Percentiles rank a stretch among this genome's conserved stretches.
Evolutionary conservation across 2,329 filamentous ascomycete genomes (phyloP).

Genomic region (Leptographium galeiforme): DNA sequence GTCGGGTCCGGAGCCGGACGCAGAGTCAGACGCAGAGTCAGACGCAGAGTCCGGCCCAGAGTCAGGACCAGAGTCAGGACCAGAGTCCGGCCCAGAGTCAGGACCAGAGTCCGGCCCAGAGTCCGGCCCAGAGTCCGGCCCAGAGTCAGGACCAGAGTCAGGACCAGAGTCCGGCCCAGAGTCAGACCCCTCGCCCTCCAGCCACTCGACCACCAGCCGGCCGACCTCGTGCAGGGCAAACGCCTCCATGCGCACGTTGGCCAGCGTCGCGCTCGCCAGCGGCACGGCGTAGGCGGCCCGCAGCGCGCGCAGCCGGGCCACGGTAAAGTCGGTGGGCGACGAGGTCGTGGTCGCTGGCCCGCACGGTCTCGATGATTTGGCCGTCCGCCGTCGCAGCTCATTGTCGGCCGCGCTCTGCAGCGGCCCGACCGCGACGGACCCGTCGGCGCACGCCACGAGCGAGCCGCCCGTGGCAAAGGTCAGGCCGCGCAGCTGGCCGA

Average conservation of each 20-base stretch:
- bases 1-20: no score
- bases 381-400: neutral
- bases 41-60: no score
- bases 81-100: no score
- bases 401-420: conserved; percentile 3
- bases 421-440: conserved; percentile 9
- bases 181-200: neutral
- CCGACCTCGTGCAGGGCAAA: conserved; percentile 9
- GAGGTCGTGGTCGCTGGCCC: neutral
- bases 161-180: no score
- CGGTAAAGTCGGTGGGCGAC: conserved; percentile 4
- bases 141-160: no score
- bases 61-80: no score
- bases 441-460: conserved; percentile 12
- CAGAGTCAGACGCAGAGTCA: no score
- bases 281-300: neutral
- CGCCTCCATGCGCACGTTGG: conserved; percentile 2
- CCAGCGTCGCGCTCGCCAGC: conserved; percentile 2
- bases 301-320: neutral
- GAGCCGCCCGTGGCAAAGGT: conserved; percentile 14
- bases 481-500: conserved; percentile 13
- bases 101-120: no score
- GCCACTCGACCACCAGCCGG: conserved; percentile 8
- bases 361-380: no score
- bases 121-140: no score